A percentile compares a stretch with the other conserved stretches of the same genome.
These are phyloP conservation scores for Tetradesmus obliquus DNA, from an alignment of 139 green algal species.

Conservation along the genomic window DNA sequence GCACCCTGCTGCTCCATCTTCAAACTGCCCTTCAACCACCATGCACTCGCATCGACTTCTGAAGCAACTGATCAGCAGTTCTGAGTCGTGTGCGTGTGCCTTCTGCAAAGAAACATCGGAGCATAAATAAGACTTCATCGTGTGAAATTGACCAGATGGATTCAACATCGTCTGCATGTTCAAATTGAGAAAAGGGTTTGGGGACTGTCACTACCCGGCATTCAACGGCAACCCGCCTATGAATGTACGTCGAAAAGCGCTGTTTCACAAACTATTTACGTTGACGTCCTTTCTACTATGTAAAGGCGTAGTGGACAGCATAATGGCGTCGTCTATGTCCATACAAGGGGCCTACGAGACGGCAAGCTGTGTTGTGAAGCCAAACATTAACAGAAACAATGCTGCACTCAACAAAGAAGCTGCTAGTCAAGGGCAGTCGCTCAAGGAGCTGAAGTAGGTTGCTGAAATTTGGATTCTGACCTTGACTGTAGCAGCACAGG, in stretches of 20 bases:
- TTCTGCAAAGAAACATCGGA: not conserved
- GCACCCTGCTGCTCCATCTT: not conserved
- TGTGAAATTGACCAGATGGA: not conserved
- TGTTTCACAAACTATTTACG: too few species aligned
- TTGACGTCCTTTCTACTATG: not conserved
- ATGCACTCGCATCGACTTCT: not conserved
- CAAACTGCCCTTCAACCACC: not conserved
- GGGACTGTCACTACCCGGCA: not conserved
- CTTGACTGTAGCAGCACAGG: not conserved
- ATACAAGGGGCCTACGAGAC: not conserved
- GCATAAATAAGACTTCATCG: not conserved
- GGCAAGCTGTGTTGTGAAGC: constrained; percentile 33
- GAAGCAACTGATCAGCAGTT: not conserved
- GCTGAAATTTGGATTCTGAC: not conserved
- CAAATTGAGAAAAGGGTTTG: not conserved
- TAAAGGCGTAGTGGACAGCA: not conserved
- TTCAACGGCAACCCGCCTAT: not conserved
- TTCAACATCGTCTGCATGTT: not conserved
- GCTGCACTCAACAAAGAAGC: not conserved
- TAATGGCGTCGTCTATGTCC: not conserved
- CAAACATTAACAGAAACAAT: not conserved
- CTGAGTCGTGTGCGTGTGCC: not conserved
- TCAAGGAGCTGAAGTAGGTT: constrained; percentile 42
- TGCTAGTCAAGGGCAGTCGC: not conserved
- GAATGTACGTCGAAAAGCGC: too few species aligned